Conservation (phyloP, 164 flowering plant genomes). For the Umbellularia californica region DNA sequence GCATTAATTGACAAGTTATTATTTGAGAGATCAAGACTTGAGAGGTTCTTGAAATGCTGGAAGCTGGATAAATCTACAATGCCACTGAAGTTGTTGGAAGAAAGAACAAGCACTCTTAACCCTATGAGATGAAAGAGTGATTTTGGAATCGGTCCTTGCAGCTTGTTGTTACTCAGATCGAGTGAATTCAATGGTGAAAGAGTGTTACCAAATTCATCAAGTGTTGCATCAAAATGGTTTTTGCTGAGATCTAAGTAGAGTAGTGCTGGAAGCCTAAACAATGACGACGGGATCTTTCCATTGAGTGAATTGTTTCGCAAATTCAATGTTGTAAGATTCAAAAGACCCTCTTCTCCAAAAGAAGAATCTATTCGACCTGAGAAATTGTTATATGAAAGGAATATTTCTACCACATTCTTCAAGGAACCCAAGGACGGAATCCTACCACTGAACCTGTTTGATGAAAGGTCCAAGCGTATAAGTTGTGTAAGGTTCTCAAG, state of each 20-base stretch:
- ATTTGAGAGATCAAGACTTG: constrained; percentile 32
- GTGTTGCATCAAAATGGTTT: constrained; percentile 30
- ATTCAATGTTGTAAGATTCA: constrained; percentile 21
- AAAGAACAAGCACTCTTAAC: constrained; percentile 22
- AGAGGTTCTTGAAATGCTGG: constrained; percentile 19
- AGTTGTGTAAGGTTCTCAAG: constrained; percentile 15
- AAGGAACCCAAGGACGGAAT: constrained; percentile 28
- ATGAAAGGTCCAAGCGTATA: constrained; percentile 19
- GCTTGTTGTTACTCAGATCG: constrained; percentile 23
- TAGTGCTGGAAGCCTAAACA: constrained; percentile 37
- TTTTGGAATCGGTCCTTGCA: constrained; percentile 33
- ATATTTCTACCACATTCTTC: constrained; percentile 25
- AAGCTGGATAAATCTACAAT: constrained; percentile 10
- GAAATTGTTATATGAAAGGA: constrained; percentile 26
- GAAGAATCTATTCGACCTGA: constrained; percentile 26
- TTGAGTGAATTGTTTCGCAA: constrained; percentile 30
- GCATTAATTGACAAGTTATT: constrained; percentile 15
- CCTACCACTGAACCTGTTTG: constrained; percentile 32
- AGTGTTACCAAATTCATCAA: constrained; percentile 16
- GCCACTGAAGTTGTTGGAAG: constrained; percentile 36
- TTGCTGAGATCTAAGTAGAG: constrained; percentile 21
- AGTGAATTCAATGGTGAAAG: constrained; percentile 14
- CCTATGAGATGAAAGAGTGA: constrained; percentile 19
- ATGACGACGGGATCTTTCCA: constrained; percentile 36
- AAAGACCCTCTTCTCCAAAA: constrained; percentile 21